Conservation (phyloP, 2,329 filamentous ascomycete genomes). For the Sphaerulina populicola region DNA sequence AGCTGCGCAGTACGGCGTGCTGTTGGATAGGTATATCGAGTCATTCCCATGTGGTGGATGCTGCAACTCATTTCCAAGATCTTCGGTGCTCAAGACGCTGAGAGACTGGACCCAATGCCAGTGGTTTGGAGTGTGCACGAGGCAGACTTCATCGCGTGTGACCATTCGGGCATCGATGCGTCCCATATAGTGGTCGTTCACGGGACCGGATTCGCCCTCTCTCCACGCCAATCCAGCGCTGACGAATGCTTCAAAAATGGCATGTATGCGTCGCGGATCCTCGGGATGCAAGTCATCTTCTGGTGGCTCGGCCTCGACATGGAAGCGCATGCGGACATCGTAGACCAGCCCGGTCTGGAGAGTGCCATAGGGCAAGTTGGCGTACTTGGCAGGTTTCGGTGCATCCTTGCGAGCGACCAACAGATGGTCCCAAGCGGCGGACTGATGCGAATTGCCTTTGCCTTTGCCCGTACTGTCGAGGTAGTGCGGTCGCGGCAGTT, state of each 20-base stretch:
- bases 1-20: constrained; percentile 56
- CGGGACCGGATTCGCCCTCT: constrained; percentile 35
- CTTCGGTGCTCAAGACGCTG: constrained; percentile 32
- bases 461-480: constrained; percentile 6
- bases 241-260: constrained; percentile 85
- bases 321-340: constrained; percentile 90
- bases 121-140: constrained; percentile 70
- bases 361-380: constrained; percentile 33
- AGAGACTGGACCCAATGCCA: constrained; percentile 65
- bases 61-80: constrained; percentile 43
- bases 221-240: constrained; percentile 57
- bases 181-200: constrained; percentile 49
- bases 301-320: constrained; percentile 59
- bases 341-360: constrained; percentile 51
- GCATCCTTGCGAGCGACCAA: constrained; percentile 21
- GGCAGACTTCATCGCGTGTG: constrained; percentile 67
- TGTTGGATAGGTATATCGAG: constrained; percentile 39
- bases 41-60: constrained; percentile 50
- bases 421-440: constrained; percentile 12
- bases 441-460: constrained; percentile 21
- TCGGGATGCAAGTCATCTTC: constrained; percentile 77
- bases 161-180: constrained; percentile 73
- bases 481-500: constrained; percentile 9
- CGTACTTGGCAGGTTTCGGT: constrained; percentile 30
- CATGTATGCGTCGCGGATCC: constrained; percentile 82